Base-by-base conservation (phyloP, 2,329 filamentous ascomycete species). In the Aulographum hederae region DNA sequence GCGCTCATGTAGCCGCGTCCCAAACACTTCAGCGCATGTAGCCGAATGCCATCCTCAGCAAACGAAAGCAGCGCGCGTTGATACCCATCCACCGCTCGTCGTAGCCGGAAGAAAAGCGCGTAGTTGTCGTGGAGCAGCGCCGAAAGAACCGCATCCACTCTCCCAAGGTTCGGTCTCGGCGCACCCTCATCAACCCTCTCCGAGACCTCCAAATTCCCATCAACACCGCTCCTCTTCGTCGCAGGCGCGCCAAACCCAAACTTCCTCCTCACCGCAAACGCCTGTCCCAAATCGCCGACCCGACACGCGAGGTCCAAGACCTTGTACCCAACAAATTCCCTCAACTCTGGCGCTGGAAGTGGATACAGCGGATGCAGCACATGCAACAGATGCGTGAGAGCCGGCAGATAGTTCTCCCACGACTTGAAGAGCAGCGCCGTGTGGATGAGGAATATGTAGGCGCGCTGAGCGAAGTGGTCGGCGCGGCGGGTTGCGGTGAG, bases 271-370 rank as follows among this genome's bases (percentile, higher is more conserved):
- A 17, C 21, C 8, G 8, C n/a, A n/a, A 25, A 25, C 2, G 86
- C 89, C 33, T 76, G 71, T 2, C 67, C 63, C 17, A 92, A 57
- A 40, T 92, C 71, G 10, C 69, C 65, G 40, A 85, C 73, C 16
- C 89, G 73, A 48, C 89, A 95, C 4, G 84, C 84, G 26, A 84
- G 68, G 54, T 98, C 89, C 17, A 98, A 67, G 30, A 94, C 72
- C 17, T 82, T 64, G 45, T 93, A 92, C 19, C 71, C 69, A 2
- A 73, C 69, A 32, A 91, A 77, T 44, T 95, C 89, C 30, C 74
- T 69, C 3, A 82, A 55, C 46, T 93, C 84, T 4, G 76, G 61
- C 2, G 63, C 58, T 0, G 77, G 71, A 14, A 95, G 67, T 3
- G 74, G 73, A 31, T 73, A 68, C 2, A n/a, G 31, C 11, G 65